Evolutionary conservation across 345 rosid genomes (phyloP).

Genomic region (Arabis hirsuta): DNA sequence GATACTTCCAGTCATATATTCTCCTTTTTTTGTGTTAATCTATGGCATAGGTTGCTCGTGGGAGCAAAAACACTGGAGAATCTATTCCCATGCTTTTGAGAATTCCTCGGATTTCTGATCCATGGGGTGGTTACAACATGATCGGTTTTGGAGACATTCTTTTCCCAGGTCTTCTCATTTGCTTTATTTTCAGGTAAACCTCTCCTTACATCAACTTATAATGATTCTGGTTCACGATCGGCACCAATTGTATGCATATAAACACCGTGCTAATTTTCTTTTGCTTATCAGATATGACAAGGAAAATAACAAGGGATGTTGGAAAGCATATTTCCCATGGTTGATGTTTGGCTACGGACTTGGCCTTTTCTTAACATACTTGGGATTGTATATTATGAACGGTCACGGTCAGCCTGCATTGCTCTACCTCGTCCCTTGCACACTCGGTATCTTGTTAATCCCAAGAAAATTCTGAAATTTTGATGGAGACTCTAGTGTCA

Average conservation of each 20-base stretch:
- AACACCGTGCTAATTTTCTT: not conserved
- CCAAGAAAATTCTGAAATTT: not conserved
- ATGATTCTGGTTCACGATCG: not conserved
- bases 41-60: constrained; percentile 80
- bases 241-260: not conserved
- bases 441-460: constrained; percentile 63
- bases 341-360: constrained; percentile 75
- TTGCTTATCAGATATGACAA: constrained; percentile 68
- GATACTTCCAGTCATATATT: not conserved
- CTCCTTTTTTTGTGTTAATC: constrained; percentile 5
- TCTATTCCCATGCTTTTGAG: constrained; percentile 95
- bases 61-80: constrained; percentile 87
- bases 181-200: constrained; percentile 79
- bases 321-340: constrained; percentile 75
- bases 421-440: constrained; percentile 99
- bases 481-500: not conserved
- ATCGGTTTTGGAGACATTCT: constrained; percentile 99
- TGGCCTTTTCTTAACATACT: constrained; percentile 83
- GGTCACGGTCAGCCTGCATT: constrained; percentile 98
- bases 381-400: constrained; percentile 87
- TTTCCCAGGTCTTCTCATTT: constrained; percentile 91
- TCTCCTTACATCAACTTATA: not conserved
- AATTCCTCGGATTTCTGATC: constrained; percentile 80
- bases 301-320: constrained; percentile 56
- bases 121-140: constrained; percentile 99